phyloP scores from a whole-genome alignment of 129 eudicot species.

The Sambucus nigra region DNA sequence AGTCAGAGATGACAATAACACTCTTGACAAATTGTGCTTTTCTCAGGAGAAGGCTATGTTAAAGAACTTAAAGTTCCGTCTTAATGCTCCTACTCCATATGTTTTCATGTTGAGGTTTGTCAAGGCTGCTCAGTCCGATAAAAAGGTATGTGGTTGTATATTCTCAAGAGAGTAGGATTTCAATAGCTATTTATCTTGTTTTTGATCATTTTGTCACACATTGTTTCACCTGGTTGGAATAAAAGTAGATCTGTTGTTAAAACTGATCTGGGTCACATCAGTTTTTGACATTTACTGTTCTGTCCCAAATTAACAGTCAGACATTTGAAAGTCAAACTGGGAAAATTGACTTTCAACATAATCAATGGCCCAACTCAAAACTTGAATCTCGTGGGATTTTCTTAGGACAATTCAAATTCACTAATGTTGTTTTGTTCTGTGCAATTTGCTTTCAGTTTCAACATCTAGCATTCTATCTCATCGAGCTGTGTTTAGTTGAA shows the following conservation, averaged over 20 bases:
- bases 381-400: too few relatives aligned
- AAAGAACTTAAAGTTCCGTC: constrained; percentile 65
- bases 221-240: neutral
- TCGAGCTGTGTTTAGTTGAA: constrained; percentile 75
- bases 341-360: too few relatives aligned
- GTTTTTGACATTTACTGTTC: too few relatives aligned
- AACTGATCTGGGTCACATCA: neutral
- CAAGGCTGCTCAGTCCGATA: constrained; percentile 71
- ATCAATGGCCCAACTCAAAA: too few relatives aligned
- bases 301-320: too few relatives aligned
- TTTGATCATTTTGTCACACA: neutral
- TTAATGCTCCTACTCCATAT: constrained; percentile 75
- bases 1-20: neutral
- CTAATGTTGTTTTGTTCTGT: neutral
- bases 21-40: neutral
- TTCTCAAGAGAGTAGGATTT: neutral
- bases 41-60: constrained; percentile 69
- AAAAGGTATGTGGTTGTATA: constrained; percentile 33
- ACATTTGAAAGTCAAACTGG: too few relatives aligned
- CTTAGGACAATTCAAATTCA: too few relatives aligned
- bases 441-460: constrained; percentile 34
- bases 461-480: constrained; percentile 77
- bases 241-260: neutral
- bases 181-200: neutral
- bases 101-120: constrained; percentile 92